Conservation (phyloP, 192 early-diverging fungal genomes). For the Umbelopsis ramanniana region DNA sequence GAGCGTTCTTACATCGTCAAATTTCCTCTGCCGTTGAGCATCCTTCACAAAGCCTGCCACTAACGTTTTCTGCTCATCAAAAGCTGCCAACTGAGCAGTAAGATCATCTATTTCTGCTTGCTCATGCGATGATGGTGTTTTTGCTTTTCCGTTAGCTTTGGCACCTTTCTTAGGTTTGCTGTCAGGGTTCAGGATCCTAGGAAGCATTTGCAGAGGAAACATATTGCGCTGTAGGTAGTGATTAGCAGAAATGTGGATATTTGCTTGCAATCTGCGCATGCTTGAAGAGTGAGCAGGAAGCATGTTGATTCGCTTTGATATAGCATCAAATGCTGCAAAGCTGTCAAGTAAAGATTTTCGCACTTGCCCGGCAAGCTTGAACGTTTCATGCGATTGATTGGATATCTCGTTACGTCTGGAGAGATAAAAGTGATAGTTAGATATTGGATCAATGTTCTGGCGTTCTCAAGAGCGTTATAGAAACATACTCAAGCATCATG, state of each 20-base stretch:
- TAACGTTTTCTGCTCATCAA: conserved; percentile 68
- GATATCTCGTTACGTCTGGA: conserved; percentile 46
- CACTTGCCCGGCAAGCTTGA: conserved; percentile 60
- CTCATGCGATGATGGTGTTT: conserved; percentile 11
- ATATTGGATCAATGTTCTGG: neutral
- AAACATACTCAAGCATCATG: conserved; percentile 52
- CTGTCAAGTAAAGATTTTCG: conserved; percentile 68
- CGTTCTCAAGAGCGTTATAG: neutral
- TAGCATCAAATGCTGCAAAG: conserved; percentile 65
- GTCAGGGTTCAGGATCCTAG: conserved; percentile 53
- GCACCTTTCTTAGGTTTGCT: conserved; percentile 10
- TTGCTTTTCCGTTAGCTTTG: conserved; percentile 15
- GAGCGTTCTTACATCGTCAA: conserved; percentile 75
- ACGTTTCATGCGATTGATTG: conserved; percentile 55
- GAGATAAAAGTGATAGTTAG: neutral
- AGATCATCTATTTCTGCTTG: conserved; percentile 37
- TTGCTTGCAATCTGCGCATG: conserved; percentile 63
- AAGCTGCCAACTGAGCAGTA: conserved; percentile 52
- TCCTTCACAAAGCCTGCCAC: conserved; percentile 70
- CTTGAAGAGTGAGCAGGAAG: conserved; percentile 53
- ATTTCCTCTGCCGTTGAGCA: conserved; percentile 64
- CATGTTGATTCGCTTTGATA: conserved; percentile 61
- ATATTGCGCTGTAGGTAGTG: conserved; percentile 79
- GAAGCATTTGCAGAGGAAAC: conserved; percentile 76
- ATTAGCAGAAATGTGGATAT: conserved; percentile 64